A percentile compares a stretch with the other conserved stretches of the same genome.
phyloP scores from a whole-genome alignment of 345 rosid genomes.

The Eucalyptus erythrocorys region DNA sequence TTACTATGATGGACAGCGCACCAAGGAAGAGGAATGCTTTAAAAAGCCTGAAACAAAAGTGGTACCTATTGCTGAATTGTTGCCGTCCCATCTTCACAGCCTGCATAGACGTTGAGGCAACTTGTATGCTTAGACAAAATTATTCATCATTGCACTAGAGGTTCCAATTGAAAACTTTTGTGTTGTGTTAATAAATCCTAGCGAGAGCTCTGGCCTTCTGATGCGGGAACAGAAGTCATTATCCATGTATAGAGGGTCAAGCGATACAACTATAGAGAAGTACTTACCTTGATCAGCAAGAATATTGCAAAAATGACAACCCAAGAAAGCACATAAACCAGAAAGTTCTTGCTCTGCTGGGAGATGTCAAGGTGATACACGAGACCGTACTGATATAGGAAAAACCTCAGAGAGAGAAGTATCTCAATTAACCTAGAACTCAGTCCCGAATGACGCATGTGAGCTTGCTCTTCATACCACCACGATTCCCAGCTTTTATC shows the following conservation, averaged over 20 bases:
- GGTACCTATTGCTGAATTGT: constrained; percentile 63
- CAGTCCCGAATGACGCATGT: constrained; percentile 60
- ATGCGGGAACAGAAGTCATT: not conserved
- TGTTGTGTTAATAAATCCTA: not conserved
- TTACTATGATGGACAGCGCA: constrained; percentile 38
- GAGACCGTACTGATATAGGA: constrained; percentile 91
- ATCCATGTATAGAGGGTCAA: not conserved
- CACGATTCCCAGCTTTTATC: constrained; percentile 99
- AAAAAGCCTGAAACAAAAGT: constrained; percentile 62
- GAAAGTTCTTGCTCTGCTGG: constrained; percentile 64
- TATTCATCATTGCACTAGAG: not conserved
- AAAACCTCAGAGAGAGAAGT: constrained; percentile 72
- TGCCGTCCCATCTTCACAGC: constrained; percentile 83
- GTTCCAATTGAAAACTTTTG: not conserved
- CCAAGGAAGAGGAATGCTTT: constrained; percentile 85
- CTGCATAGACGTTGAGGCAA: constrained; percentile 18
- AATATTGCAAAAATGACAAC: constrained; percentile 73
- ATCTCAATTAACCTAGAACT: constrained; percentile 70
- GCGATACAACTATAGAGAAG: not conserved
- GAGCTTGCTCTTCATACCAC: constrained; percentile 94
- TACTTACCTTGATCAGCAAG: constrained; percentile 65
- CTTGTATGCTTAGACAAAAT: not conserved
- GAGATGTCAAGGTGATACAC: constrained; percentile 98
- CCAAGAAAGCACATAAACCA: constrained; percentile 93
- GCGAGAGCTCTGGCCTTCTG: not conserved